phyloP scores from a whole-genome alignment of 2,329 filamentous ascomycete species.

The Knufia petricola region DNA sequence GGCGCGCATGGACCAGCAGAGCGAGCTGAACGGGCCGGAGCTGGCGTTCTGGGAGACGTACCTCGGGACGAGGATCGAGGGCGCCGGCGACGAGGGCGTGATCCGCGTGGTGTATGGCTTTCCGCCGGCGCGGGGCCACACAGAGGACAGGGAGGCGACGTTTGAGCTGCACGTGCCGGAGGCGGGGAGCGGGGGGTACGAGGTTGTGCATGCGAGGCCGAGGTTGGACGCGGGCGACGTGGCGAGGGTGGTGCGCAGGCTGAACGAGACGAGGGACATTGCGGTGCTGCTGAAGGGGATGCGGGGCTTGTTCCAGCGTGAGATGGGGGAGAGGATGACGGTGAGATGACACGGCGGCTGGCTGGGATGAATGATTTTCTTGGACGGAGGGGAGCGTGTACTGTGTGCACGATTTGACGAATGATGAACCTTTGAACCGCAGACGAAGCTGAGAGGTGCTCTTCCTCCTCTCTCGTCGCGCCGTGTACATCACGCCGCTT shows the following conservation, averaged over 20 bases:
- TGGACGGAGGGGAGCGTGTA: no score
- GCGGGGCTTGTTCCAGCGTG: slow-evolving; percentile 50
- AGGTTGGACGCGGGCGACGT: slow-evolving; percentile 47
- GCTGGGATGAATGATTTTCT: no score
- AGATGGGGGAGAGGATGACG: slow-evolving; percentile 26
- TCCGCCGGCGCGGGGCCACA: slow-evolving; percentile 57
- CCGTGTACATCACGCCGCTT: no score
- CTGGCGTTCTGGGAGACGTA: slow-evolving; percentile 93
- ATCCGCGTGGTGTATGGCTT: slow-evolving; percentile 86
- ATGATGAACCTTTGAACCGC: neutral
- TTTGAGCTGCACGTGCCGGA: slow-evolving; percentile 62
- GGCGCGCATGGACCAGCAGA: slow-evolving; percentile 68
- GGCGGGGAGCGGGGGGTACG: slow-evolving; percentile 72
- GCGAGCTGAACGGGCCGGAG: slow-evolving; percentile 82
- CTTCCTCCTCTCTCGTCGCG: no score
- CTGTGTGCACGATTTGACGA: no score
- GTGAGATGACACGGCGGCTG: no score
- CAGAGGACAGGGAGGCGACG: slow-evolving; percentile 67
- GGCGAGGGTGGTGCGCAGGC: slow-evolving; percentile 44
- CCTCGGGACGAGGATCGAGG: slow-evolving; percentile 80
- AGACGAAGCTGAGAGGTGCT: no score
- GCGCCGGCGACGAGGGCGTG: slow-evolving; percentile 70
- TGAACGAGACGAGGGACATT: slow-evolving; percentile 53
- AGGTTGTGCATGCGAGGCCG: slow-evolving; percentile 69
- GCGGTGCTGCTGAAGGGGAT: slow-evolving; percentile 53